phyloP scores from a whole-genome alignment of 2,329 filamentous ascomycete species.

The Cucurbitaria berberidis region DNA sequence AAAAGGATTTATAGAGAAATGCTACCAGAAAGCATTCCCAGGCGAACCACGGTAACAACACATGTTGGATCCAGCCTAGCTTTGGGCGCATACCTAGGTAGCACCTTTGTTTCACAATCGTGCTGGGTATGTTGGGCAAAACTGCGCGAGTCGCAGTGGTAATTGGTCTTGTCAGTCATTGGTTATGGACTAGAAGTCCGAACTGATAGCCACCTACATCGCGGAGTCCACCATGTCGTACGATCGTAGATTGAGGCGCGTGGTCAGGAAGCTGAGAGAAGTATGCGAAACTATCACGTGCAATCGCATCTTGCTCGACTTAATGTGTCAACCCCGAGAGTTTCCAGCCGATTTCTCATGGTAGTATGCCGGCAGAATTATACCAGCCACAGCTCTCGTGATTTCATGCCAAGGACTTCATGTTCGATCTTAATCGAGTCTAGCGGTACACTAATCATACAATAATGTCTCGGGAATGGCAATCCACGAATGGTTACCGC shows the following conservation, averaged over 20 bases:
- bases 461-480: too few relatives aligned
- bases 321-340: too few relatives aligned
- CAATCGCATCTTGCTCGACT: neutral
- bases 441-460: too few relatives aligned
- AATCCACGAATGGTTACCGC: neutral
- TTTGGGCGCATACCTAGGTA: neutral
- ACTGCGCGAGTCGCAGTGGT: neutral
- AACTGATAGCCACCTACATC: neutral
- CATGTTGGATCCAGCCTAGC: neutral
- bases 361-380: too few relatives aligned
- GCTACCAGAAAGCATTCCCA: conserved; percentile 1
- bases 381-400: too few relatives aligned
- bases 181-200: neutral
- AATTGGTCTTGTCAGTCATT: neutral
- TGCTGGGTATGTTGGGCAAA: too few relatives aligned
- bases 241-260: too few relatives aligned
- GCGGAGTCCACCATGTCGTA: neutral
- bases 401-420: too few relatives aligned
- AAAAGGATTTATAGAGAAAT: neutral
- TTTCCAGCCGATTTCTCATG: too few relatives aligned
- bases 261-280: neutral
- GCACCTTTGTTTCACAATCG: too few relatives aligned
- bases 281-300: neutral
- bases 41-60: conserved; percentile 7
- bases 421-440: too few relatives aligned